phyloP scores from a whole-genome alignment of 2,329 filamentous ascomycete species.

The Colletotrichum brevisporum region DNA sequence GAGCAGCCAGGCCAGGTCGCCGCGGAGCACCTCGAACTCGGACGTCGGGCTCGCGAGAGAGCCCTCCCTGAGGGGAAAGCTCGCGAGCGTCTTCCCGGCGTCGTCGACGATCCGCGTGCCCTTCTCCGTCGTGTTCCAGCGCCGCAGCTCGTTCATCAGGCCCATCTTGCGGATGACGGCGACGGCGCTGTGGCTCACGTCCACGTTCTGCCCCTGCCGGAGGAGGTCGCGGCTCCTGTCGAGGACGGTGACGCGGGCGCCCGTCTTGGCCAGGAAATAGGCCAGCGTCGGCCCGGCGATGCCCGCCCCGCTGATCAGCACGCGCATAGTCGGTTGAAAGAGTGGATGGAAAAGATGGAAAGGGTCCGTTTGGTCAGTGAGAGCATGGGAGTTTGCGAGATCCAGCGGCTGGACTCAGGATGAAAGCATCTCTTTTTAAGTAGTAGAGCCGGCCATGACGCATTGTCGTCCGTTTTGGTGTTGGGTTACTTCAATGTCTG shows the following conservation, averaged over 20 bases:
- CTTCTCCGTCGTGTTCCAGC: slow-evolving; percentile 59
- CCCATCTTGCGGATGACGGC: slow-evolving; percentile 56
- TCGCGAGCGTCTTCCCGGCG: slow-evolving; percentile 53
- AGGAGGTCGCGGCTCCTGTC: slow-evolving; percentile 12
- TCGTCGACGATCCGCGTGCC: slow-evolving; percentile 63
- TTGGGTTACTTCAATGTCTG: background rate
- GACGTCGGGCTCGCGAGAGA: slow-evolving; percentile 59
- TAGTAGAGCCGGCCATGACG: background rate
- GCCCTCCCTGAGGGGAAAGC: slow-evolving; percentile 57
- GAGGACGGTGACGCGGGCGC: slow-evolving; percentile 23
- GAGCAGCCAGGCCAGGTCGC: slow-evolving; percentile 65
- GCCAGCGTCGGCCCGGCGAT: slow-evolving; percentile 26
- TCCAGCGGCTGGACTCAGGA: no score
- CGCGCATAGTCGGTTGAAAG: slow-evolving; percentile 2
- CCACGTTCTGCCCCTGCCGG: slow-evolving; percentile 17
- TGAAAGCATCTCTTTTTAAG: no score
- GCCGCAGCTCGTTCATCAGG: slow-evolving; percentile 53
- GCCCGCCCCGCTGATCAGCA: slow-evolving; percentile 42
- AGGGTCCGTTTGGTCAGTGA: background rate
- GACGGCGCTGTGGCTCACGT: slow-evolving; percentile 45
- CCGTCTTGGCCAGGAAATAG: slow-evolving; percentile 21
- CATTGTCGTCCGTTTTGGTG: background rate
- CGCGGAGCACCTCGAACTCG: slow-evolving; percentile 73
- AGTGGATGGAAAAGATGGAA: no score
- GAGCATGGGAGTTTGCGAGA: background rate